These are phyloP conservation scores for Sclerotinia nivalis DNA, from an alignment of 2,329 filamentous ascomycete genomes.

Conservation along the genomic window DNA sequence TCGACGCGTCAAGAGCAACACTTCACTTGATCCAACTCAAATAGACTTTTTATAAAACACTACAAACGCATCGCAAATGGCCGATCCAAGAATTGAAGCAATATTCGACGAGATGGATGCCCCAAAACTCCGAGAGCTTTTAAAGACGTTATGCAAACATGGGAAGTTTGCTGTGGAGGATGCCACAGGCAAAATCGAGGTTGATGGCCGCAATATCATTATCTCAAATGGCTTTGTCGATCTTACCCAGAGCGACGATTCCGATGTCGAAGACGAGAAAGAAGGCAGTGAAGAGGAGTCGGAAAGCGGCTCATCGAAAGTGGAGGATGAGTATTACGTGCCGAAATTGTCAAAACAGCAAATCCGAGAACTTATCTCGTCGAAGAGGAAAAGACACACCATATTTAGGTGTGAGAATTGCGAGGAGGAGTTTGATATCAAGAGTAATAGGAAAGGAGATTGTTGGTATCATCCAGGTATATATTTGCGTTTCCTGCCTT, in stretches of 20 bases:
- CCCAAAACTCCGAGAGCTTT: not conserved
- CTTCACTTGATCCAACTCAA: not conserved
- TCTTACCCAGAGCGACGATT: not conserved
- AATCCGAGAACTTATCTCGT: not conserved
- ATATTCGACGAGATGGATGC: not conserved
- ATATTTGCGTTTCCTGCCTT: not conserved
- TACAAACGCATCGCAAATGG: not conserved
- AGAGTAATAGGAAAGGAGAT: not conserved
- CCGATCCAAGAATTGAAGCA: not conserved
- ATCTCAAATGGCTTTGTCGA: not conserved
- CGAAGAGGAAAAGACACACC: not conserved
- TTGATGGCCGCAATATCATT: not conserved
- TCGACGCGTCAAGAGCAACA: too few relatives aligned
- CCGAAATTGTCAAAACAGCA: not conserved
- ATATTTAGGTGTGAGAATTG: not conserved
- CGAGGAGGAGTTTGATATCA: not conserved
- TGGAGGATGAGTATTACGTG: not conserved
- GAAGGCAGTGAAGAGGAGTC: not conserved
- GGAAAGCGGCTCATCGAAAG: not conserved
- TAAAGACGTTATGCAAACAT: not conserved
- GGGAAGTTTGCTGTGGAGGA: not conserved
- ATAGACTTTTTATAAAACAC: not conserved
- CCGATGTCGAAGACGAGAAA: not conserved
- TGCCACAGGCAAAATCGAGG: not conserved
- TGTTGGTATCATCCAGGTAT: conserved; percentile 2